A percentile compares a stretch with the other conserved stretches of the same genome.
Evolutionary conservation across 345 rosid genomes (phyloP).

Genomic region (Murraya paniculata): DNA sequence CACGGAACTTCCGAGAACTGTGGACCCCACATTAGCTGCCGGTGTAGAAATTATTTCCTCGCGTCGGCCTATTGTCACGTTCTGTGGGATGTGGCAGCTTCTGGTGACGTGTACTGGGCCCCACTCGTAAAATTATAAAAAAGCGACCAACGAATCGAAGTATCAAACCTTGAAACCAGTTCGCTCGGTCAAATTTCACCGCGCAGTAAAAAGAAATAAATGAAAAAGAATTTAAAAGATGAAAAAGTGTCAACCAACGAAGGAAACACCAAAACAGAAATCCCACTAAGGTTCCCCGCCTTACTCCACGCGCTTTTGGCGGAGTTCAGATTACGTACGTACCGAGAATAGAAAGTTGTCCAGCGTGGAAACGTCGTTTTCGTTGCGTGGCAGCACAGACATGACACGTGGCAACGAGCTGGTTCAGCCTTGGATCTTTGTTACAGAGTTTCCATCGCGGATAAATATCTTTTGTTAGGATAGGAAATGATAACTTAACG

Average conservation of each 20-base stretch:
- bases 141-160: neutral
- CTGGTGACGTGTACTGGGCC: constrained; percentile 52
- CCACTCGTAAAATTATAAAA: constrained; percentile 2
- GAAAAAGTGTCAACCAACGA: neutral
- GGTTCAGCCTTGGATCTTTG: constrained; percentile 46
- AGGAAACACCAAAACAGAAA: neutral
- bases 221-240: neutral
- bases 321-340: neutral
- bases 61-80: constrained; percentile 51
- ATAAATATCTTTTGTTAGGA: constrained; percentile 17
- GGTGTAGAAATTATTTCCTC: constrained; percentile 53
- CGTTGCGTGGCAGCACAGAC: constrained; percentile 8
- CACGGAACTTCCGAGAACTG: constrained; percentile 79
- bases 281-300: neutral
- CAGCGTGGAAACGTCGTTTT: constrained; percentile 31
- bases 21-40: constrained; percentile 59
- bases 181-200: constrained; percentile 38
- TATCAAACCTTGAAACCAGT: neutral
- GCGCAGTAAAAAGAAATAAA: constrained; percentile 20
- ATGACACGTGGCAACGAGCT: constrained; percentile 24
- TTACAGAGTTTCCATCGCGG: constrained; percentile 18
- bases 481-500: constrained; percentile 15
- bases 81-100: constrained; percentile 41
- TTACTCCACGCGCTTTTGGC: constrained; percentile 26
- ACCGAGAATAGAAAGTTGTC: constrained; percentile 13